These are phyloP conservation scores for Penicillium occitanis DNA, from an alignment of 2,329 filamentous ascomycete species.

Conservation along the genomic window DNA sequence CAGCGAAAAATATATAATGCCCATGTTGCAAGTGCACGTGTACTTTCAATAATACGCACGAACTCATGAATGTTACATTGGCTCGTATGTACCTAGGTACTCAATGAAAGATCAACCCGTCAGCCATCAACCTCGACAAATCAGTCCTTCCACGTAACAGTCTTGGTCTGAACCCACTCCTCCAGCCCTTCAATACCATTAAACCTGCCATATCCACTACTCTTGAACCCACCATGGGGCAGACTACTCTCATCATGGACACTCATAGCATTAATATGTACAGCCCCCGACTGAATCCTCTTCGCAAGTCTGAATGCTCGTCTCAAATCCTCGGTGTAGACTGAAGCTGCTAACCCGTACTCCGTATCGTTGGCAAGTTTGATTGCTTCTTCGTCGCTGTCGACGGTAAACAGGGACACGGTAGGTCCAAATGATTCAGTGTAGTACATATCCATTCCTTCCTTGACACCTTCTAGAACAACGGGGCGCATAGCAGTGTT, in stretches of 20 bases:
- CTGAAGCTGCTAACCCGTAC: slow-evolving; percentile 40
- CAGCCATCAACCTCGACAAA: not conserved
- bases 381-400: slow-evolving; percentile 43
- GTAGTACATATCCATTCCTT: slow-evolving; percentile 61
- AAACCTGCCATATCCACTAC: slow-evolving; percentile 17
- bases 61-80: not conserved
- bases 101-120: not conserved
- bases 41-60: not conserved
- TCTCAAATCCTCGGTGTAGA: slow-evolving; percentile 45
- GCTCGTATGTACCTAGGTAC: not conserved
- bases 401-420: slow-evolving; percentile 60
- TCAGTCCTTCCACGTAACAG: slow-evolving; percentile 16
- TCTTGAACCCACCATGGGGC: slow-evolving; percentile 16
- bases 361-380: slow-evolving; percentile 43
- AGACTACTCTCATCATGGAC: slow-evolving; percentile 14
- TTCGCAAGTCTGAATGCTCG: slow-evolving; percentile 5
- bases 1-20: no score
- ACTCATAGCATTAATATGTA: slow-evolving; percentile 19
- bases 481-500: slow-evolving; percentile 56
- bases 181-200: slow-evolving; percentile 3
- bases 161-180: slow-evolving; percentile 16
- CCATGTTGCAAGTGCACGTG: no score
- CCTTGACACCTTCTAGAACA: slow-evolving; percentile 62
- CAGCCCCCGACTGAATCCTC: slow-evolving; percentile 9
- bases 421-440: slow-evolving; percentile 70